Evolutionary conservation across 805 yeast species (phyloP).

Genomic region (Teunomyces pallodes): DNA sequence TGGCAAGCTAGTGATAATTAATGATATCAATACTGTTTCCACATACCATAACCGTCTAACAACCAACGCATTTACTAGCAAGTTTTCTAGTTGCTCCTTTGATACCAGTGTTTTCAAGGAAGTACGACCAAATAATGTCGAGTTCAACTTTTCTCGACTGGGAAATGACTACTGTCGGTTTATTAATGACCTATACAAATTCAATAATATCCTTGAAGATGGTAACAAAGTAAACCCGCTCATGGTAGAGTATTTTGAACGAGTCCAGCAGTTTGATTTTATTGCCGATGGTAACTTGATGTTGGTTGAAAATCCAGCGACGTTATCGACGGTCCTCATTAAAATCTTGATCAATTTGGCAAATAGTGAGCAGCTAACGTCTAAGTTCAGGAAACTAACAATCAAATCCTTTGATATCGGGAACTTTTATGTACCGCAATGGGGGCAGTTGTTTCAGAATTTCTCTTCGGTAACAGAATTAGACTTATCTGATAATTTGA

Average conservation of each 20-base stretch:
- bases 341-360: conserved; percentile 23
- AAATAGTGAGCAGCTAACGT: conserved; percentile 12
- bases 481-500: conserved; percentile 24
- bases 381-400: conserved; percentile 20
- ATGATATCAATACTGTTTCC: conserved; percentile 1
- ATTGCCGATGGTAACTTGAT: conserved; percentile 28
- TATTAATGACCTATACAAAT: conserved; percentile 17
- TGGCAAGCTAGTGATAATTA: conserved; percentile 14
- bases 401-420: conserved; percentile 37
- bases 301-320: conserved; percentile 29
- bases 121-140: conserved; percentile 19
- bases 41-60: conserved; percentile 13
- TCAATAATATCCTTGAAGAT: conserved; percentile 17
- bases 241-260: conserved; percentile 12
- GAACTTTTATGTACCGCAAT: conserved; percentile 24
- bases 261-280: conserved; percentile 19
- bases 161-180: conserved; percentile 22
- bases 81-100: conserved; percentile 5
- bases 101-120: conserved; percentile 10
- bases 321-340: conserved; percentile 27
- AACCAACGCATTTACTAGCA: conserved; percentile 11
- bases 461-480: conserved; percentile 20
- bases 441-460: conserved; percentile 29
- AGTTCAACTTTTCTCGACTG: conserved; percentile 20
- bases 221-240: neutral